Base-by-base conservation (phyloP, 1,139 yeast species). In the Taiozyma sp. region DNA sequence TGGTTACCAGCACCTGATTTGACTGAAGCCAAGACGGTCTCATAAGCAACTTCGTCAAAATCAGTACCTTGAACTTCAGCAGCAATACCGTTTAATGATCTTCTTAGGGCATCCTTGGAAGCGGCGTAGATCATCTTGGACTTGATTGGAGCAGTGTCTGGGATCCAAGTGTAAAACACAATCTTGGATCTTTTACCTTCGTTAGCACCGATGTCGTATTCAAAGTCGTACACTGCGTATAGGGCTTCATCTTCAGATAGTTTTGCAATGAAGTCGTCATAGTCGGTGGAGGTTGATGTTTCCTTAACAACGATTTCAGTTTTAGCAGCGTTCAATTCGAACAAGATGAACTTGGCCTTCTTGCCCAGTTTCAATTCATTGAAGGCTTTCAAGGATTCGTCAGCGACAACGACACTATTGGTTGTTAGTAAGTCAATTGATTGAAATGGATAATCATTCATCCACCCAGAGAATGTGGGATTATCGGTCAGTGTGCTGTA, bases 31-130 rank as follows among this genome's bases (percentile, higher is more conserved):
- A 91, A 81, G 54, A 93, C 96, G 60, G 92, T 79, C 68, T 92
- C 98, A 72, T 87, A 90, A 58, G 96, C 87, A 62, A 93, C 97
- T 78, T 93, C 99, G 57, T 96, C 85, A 73, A 85, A 92, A 72
- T 95, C 99, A 54, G 99, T 93, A 68, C 98, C 99, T 79, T 95
- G 99, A 66, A 93, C 79, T 68, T 93, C 99, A 62, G 96, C 73
- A 53, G 97, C 78, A 62, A 95, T 83, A 72, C 99, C 99, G 70
- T 88, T 92, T 68, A 93, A 81, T 47, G 99, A 93, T 75, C 96
- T 90, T 80, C 98, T 93, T 69, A 93, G 82, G 50, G 98, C 96
- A 66, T 93, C 99, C 77, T 91, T 92, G 57, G 98, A 92, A 13
- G 97, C 84, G 48, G 99, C 98, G 77, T 91, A 92, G 56, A 92